Evolutionary conservation across 805 yeast genomes (phyloP), one percentile per base, ranked within the genome.

Genomic region (Wickerhamomyces queroliae): DNA sequence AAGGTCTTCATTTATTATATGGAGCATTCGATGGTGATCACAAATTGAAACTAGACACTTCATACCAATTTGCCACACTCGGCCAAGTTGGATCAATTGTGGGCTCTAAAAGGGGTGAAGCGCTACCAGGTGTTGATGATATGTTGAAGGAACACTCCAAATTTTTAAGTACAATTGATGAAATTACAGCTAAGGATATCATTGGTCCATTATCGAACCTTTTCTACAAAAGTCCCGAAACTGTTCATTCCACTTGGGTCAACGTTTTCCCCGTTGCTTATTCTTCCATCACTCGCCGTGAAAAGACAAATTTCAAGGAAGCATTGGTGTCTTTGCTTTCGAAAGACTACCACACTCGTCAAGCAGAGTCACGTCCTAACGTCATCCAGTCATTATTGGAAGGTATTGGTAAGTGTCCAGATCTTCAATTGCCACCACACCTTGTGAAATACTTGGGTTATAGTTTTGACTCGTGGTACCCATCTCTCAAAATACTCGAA

Each of bases 291-390:
- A 83, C 90, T 10, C 72, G 79, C 20, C 79, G 91, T 39, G 96
- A 90, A 43, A 80, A 82, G 48, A 76, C 83, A 41, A 96, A 89
- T 31, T 83, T 93, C 58, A 74, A 88, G n/a, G 79, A 93, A 39
- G 76, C 85, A 13, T 67, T 91, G 48, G 88, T 88, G 13, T 73
- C 83, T 0, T 65, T 93, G 34, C 63, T 93, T 33, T 83, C 97
- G 0, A 88, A 87, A 54, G 98, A 93, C 47, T 95, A 87, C 55
- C 97, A 91, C 53, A 76, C 81, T n/a, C 75, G 96, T 35, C 99
- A 95, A 63, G 78, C 83, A 35, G 93, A 87, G 44, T 72, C 78
- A 35, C 74, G 90, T 37, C 95, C 95, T 1, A 93, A 93, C 55
- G 95, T 89, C 3, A 75, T 95, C 9, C 87, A 85, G 46, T 80